These are phyloP conservation scores for Ophiosphaerella narmari DNA, from an alignment of 2,329 filamentous ascomycete genomes.

Conservation along the genomic window DNA sequence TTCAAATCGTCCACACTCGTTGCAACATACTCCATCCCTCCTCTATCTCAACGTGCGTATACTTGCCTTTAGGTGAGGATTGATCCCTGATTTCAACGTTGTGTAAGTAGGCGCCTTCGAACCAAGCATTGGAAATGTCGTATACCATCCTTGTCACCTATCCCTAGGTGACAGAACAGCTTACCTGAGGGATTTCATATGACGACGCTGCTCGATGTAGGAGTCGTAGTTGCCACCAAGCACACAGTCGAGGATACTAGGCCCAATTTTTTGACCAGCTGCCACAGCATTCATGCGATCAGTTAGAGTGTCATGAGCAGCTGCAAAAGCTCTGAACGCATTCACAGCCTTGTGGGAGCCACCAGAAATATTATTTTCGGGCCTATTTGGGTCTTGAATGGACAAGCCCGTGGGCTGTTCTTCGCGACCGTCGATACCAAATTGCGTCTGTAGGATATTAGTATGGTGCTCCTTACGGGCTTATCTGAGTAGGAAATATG, in stretches of 20 bases:
- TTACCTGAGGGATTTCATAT: constrained; percentile 51
- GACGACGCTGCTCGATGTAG: constrained; percentile 71
- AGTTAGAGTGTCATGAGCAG: constrained; percentile 47
- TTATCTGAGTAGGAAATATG: background rate
- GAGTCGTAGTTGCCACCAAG: constrained; percentile 78
- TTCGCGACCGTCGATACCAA: constrained; percentile 36
- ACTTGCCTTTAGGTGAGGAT: too few species aligned
- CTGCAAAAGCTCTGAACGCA: constrained; percentile 72
- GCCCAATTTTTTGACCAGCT: constrained; percentile 20
- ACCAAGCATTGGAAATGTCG: background rate
- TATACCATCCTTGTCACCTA: background rate
- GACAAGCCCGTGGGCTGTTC: constrained; percentile 65
- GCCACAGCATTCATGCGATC: constrained; percentile 56
- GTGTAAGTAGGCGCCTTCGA: background rate
- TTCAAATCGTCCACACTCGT: constrained; percentile 2
- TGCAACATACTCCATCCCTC: background rate
- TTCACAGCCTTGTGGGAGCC: constrained; percentile 73
- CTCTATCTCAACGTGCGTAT: background rate
- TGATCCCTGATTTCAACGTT: too few species aligned
- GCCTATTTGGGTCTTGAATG: constrained; percentile 90
- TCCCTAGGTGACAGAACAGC: constrained; percentile 12
- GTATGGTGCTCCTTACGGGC: background rate
- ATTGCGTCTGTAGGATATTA: constrained; percentile 18
- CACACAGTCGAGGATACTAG: constrained; percentile 72
- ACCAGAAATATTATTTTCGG: constrained; percentile 85